Base-by-base conservation (phyloP, 106 monocot genomes). In the Narthecium ossifragum region DNA sequence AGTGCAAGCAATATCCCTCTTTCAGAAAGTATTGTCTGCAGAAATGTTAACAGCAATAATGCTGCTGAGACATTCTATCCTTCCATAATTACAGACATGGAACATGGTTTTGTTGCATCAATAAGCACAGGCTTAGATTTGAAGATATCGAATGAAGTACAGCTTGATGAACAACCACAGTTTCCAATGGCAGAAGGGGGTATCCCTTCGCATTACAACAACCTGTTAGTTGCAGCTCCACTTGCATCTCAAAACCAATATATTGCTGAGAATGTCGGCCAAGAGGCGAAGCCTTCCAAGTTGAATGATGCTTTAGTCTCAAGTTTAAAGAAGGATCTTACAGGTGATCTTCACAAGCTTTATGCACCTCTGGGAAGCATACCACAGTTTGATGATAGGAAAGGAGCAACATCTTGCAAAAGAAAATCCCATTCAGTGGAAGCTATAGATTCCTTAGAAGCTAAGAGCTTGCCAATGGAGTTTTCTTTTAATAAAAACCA, bases 21-120 rank as follows among this genome's bases (percentile, higher is more conserved):
- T 51, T 81, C 81, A 65, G 78, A 85, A 72, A 76, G 67, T 72
- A 70, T 72, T 66, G 51, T 76, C 31, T 85, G 65, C 53, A 60
- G 64, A 73, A 70, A 76, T 24, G 45, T 45, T 10, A 69, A 53
- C 45, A 40, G 72, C 31, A 24, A 8, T 24, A 22, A 66, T 73
- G 40, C 23, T n/a, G 5, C 27, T 33, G 62, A 68, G 45, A 32
- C 28, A 30, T 31, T 27, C 53, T 52, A 40, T 66, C 30, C 34
- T 38, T 46, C 55, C 10, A 64, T 36, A 23, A 15, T 24, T 54
- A 26, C 34, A 28, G 8, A 25, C 11, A 38, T 15, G 41, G 41
- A 62, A 51, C 52, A 62, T 33, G 32, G 31, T 64, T 32, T 64
- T 51, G 29, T 11, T 25, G 53, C 25, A 30, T 11, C 12, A 32